Base-by-base conservation (phyloP, 371 early-diverging fungal species). In the Mortierella sp. region DNA sequence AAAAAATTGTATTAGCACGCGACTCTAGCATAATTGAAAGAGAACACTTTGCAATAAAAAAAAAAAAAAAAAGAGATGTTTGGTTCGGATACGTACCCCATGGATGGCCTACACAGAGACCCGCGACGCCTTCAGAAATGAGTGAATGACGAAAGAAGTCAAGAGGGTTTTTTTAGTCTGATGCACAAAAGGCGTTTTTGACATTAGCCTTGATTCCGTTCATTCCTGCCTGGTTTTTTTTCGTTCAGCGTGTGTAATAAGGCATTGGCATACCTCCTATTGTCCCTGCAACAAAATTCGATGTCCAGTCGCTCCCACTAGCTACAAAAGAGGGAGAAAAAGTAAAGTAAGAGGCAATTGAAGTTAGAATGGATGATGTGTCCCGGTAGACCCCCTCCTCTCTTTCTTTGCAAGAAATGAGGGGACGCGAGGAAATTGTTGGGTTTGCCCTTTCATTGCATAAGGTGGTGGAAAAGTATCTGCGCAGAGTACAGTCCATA, bases 81-180 rank as follows among this genome's bases (percentile, higher is more conserved):
- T 8, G 55, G n/a, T 31, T 21, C 28, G 63, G 19, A 13, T 50
- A 44, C 86, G 70, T 91, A 93, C 92, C 94, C 89, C 93, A 93
- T 72, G 94, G 94, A 83, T 94, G 94, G 38, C 94, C 94, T 21
- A 92, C 92, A 70, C 91, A 90, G 50, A 94, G 80, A 45, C 94
- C 94, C 38, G 94, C 91, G 57, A 93, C 85, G 73, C 94, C 93
- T 93, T 83, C 21, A 74, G 65, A 3, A 68, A 54, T 58, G 44
- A 74, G 24, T 16, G 57, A 73, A 60, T 26, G 54, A 75, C 34
- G 57, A 50, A 44, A 31, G 76, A 42, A 58, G 21, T 38, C 24
- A 77, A 6, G 57, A 14, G 42, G 42, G 3, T 58, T 74, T 75
- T 58, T 60, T 60, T 58, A 72, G 78, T 21, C 24, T 68, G 52